A percentile compares a stretch with the other conserved stretches of the same genome.
phyloP scores from a whole-genome alignment of 2,329 filamentous ascomycete species.

The Colletotrichum eleusines region DNA sequence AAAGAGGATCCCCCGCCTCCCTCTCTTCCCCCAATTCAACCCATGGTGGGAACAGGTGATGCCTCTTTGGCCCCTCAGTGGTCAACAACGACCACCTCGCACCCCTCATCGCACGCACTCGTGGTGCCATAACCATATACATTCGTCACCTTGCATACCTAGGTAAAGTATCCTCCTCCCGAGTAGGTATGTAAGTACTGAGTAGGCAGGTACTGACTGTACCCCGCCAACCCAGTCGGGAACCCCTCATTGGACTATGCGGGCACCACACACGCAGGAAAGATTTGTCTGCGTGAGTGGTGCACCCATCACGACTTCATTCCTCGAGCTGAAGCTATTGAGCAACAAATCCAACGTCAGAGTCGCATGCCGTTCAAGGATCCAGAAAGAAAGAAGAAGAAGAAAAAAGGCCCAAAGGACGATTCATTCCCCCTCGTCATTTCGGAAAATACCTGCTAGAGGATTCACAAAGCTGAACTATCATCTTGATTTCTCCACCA shows the following conservation, averaged over 20 bases:
- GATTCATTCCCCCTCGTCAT: neutral
- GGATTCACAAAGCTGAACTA: neutral
- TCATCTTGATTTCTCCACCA: neutral
- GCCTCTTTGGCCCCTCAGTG: slow-evolving; percentile 3
- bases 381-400: too few relatives aligned
- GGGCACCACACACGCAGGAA: slow-evolving; percentile 7
- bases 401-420: neutral
- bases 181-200: too few relatives aligned
- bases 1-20: slow-evolving; percentile 24
- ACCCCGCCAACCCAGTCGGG: slow-evolving; percentile 7
- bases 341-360: neutral
- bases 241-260: slow-evolving; percentile 36
- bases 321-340: neutral
- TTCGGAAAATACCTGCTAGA: neutral
- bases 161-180: too few relatives aligned
- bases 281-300: slow-evolving; percentile 21
- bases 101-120: neutral
- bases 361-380: slow-evolving; percentile 3
- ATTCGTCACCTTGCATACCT: neutral
- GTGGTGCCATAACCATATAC: neutral
- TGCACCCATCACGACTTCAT: slow-evolving; percentile 37
- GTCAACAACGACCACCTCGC: neutral
- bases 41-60: slow-evolving; percentile 7
- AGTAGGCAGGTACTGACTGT: neutral
- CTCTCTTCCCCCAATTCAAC: slow-evolving; percentile 3